Percentiles rank a stretch among this genome's conserved stretches.
Evolutionary conservation across 768 basidiomycete genomes (phyloP).

Genomic region (Jaapia argillacea): DNA sequence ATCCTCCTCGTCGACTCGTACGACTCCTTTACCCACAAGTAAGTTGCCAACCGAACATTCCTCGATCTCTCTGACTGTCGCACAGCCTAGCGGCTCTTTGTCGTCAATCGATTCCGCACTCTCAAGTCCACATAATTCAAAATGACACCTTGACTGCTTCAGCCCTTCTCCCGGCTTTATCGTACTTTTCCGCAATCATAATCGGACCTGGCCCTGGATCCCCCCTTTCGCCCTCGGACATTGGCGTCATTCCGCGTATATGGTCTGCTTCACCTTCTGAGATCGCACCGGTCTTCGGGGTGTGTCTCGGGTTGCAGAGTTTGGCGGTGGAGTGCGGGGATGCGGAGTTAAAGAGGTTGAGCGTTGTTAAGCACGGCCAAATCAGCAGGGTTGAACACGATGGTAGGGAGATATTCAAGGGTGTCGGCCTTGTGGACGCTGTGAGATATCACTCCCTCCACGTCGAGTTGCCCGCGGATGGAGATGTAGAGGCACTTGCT

Average conservation of each 20-base stretch:
- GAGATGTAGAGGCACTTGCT: slow-evolving; percentile 54
- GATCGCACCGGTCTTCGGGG: slow-evolving; percentile 68
- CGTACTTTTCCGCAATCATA: slow-evolving; percentile 57
- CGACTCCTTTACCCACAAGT: slow-evolving; percentile 89
- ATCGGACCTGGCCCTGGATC: slow-evolving; percentile 80
- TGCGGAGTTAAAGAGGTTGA: slow-evolving; percentile 47
- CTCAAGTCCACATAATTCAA: slow-evolving; percentile 58
- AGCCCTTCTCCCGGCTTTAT: slow-evolving; percentile 41
- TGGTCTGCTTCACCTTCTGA: slow-evolving; percentile 50
- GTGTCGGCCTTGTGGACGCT: slow-evolving; percentile 40
- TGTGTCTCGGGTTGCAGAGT: slow-evolving; percentile 78
- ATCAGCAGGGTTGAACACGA: slow-evolving; percentile 54
- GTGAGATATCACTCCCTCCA: slow-evolving; percentile 81
- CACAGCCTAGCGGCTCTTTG: slow-evolving; percentile 64
- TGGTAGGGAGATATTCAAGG: slow-evolving; percentile 51
- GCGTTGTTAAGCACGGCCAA: slow-evolving; percentile 73
- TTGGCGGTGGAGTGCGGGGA: slow-evolving; percentile 55
- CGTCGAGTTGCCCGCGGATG: slow-evolving; percentile 33
- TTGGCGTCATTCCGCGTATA: slow-evolving; percentile 59
- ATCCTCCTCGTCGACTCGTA: slow-evolving; percentile 76
- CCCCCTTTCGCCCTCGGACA: slow-evolving; percentile 47
- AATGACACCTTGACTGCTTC: slow-evolving; percentile 51
- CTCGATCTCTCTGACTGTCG: slow-evolving; percentile 1
- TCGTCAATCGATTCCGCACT: slow-evolving; percentile 49
- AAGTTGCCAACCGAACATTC: slow-evolving; percentile 15